Evolutionary conservation across 495 filamentous ascomycete species (phyloP).

Genomic region (Xylaria nigripes): DNA sequence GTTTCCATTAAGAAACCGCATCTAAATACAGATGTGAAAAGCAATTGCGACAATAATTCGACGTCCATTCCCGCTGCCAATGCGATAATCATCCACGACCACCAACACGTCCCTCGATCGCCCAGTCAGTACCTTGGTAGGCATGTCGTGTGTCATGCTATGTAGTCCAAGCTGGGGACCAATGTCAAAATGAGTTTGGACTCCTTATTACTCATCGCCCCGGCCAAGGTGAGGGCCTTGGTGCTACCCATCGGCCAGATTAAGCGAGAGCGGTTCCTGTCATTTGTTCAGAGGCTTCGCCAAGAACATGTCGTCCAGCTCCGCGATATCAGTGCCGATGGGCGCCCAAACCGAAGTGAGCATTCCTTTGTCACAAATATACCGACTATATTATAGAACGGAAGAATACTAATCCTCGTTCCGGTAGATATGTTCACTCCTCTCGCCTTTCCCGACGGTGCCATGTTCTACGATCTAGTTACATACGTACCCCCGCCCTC

Average conservation of each 20-base stretch:
- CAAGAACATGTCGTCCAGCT: constrained; percentile 77
- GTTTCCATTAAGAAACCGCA: not conserved
- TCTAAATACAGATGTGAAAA: not conserved
- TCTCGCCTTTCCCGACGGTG: constrained; percentile 79
- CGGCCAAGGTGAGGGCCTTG: constrained; percentile 76
- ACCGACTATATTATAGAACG: not conserved
- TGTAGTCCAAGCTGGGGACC: constrained; percentile 19
- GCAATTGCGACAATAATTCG: not conserved
- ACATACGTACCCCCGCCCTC: constrained; percentile 69
- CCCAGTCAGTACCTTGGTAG: constrained; percentile 12
- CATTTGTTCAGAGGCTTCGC: constrained; percentile 70
- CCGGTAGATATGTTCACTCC: constrained; percentile 86
- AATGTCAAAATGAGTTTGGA: constrained; percentile 71
- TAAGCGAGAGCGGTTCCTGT: constrained; percentile 67
- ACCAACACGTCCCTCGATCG: constrained; percentile 7
- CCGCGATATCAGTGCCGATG: constrained; percentile 84
- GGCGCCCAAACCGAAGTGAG: constrained; percentile 81
- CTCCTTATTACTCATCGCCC: constrained; percentile 77
- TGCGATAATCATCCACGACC: constrained; percentile 11
- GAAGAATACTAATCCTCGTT: constrained; percentile 24
- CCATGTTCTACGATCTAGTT: constrained; percentile 83
- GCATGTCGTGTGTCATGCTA: constrained; percentile 25
- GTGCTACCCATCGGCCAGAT: constrained; percentile 81
- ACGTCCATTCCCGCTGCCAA: not conserved
- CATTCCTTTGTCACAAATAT: not conserved